phyloP scores from a whole-genome alignment of 2,329 filamentous ascomycete species.

The Fusarium redolens region DNA sequence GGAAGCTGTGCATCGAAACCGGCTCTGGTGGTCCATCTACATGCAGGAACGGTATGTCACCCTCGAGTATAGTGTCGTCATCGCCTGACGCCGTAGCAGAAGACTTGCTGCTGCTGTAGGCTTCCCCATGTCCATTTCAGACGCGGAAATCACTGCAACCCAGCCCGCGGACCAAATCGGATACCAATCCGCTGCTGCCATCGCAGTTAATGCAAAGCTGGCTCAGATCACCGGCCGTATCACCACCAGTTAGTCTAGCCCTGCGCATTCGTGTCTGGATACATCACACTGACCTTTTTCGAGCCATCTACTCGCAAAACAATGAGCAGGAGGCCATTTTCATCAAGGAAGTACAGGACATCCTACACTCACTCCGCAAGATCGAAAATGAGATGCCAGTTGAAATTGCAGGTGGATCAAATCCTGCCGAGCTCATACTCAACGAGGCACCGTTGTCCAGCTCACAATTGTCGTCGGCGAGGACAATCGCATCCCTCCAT shows the following conservation, averaged over 20 bases:
- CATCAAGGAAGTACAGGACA: constrained; percentile 28
- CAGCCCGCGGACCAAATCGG: constrained; percentile 18
- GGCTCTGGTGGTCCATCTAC: constrained; percentile 30
- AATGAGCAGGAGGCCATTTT: constrained; percentile 11
- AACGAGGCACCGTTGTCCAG: neutral
- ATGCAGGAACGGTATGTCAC: constrained; percentile 24
- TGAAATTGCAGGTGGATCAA: constrained; percentile 13
- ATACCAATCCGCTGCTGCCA: constrained; percentile 24
- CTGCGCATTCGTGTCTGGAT: neutral
- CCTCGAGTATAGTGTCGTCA: neutral
- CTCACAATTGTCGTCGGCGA: neutral
- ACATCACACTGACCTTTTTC: neutral
- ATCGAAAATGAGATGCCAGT: constrained; percentile 24
- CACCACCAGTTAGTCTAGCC: constrained; percentile 11
- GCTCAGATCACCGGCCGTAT: constrained; percentile 27
- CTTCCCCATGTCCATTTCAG: constrained; percentile 21
- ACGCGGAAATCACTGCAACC: constrained; percentile 18
- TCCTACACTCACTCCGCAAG: constrained; percentile 24
- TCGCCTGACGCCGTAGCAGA: constrained; percentile 2
- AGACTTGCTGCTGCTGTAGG: constrained; percentile 30
- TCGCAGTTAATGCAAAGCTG: constrained; percentile 16
- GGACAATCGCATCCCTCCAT: constrained; percentile 28
- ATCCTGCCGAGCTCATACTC: neutral
- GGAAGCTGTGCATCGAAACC: constrained; percentile 23
- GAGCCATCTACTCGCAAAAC: constrained; percentile 30